Conservation (phyloP, 306 rosid genomes). For the Cucurbita argyrosperma region DNA sequence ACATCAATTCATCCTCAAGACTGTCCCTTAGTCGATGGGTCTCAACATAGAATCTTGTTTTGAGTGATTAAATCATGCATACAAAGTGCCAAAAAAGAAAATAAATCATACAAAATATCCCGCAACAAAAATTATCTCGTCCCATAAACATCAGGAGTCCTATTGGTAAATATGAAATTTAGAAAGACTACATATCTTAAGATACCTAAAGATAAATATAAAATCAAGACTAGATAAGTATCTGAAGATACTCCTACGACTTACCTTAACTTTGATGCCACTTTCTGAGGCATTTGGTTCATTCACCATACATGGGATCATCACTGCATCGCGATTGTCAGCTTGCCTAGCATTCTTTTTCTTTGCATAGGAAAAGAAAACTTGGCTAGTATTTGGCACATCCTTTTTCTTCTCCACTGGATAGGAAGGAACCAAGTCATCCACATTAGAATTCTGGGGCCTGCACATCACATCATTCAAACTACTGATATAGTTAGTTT, state of each 20-base stretch:
- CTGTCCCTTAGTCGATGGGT: not conserved
- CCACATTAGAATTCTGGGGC: not conserved
- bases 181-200: not conserved
- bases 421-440: not conserved
- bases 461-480: not conserved
- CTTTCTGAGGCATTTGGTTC: slow-evolving; percentile 23
- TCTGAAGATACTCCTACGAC: slow-evolving; percentile 10
- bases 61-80: not conserved
- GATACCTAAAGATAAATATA: not conserved
- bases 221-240: not conserved
- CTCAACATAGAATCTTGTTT: not conserved
- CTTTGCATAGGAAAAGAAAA: slow-evolving; percentile 11
- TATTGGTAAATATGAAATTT: not conserved
- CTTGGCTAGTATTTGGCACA: slow-evolving; percentile 11
- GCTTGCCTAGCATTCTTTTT: slow-evolving; percentile 12
- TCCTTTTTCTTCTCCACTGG: slow-evolving; percentile 9
- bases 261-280: slow-evolving; percentile 14
- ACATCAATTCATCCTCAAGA: not conserved
- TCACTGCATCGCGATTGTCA: slow-evolving; percentile 14
- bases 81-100: not conserved
- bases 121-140: not conserved
- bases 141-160: not conserved
- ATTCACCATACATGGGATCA: slow-evolving; percentile 8
- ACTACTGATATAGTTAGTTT: not conserved
- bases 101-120: not conserved